A percentile compares a stretch with the other conserved stretches of the same genome.
These are phyloP conservation scores for Sanguinoderma infundibulare DNA, from an alignment of 1,284 basidiomycete species.

Conservation along the genomic window DNA sequence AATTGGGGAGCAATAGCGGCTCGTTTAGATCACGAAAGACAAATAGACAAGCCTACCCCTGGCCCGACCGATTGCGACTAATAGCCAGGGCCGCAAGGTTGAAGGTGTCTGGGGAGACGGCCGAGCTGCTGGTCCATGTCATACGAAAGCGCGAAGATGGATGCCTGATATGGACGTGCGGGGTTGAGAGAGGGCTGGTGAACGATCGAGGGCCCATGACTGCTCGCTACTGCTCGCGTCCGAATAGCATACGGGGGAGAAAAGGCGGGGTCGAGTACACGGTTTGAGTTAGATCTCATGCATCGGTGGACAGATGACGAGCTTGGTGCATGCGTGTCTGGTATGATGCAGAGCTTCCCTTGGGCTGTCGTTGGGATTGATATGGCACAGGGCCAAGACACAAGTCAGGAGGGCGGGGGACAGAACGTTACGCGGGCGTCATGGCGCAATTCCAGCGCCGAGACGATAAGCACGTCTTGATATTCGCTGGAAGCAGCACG, in stretches of 20 bases:
- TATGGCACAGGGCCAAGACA: not conserved
- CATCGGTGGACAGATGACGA: not conserved
- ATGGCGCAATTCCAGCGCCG: not conserved
- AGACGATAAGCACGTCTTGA: not conserved
- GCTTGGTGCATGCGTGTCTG: not conserved
- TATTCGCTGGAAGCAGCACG: not conserved
- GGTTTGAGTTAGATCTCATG: not conserved
- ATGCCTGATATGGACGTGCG: not conserved
- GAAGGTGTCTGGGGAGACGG: not conserved
- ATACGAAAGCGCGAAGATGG: not conserved
- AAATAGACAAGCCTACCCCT: not conserved
- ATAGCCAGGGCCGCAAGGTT: not conserved
- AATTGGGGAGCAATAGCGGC: not conserved
- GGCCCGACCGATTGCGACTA: not conserved
- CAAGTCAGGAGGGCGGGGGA: not conserved
- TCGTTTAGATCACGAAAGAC: not conserved
- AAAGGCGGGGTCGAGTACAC: not conserved
- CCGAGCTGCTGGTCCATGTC: not conserved
- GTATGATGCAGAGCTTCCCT: not conserved
- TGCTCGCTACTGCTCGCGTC: not conserved
- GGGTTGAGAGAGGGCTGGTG: too few relatives aligned
- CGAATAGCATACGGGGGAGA: not conserved
- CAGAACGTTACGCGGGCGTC: not conserved
- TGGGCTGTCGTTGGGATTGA: not conserved
- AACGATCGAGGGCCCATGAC: too few relatives aligned